Evolutionary conservation across 805 yeast species (phyloP).

Genomic region (Metschnikowia matae): DNA sequence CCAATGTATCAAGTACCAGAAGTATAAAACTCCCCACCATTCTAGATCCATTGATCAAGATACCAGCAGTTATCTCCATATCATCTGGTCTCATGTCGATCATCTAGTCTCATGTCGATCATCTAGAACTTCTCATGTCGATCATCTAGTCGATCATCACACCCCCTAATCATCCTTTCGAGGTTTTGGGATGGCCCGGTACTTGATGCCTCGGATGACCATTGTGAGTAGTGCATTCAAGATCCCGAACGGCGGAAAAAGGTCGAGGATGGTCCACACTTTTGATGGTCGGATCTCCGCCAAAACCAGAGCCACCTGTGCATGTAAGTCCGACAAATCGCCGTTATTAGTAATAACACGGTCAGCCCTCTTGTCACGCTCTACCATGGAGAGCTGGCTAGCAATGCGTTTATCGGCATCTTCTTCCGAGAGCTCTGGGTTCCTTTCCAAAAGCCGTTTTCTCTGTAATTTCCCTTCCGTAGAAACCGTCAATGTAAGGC

Average conservation of each 20-base stretch:
- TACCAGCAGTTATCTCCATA: too few species aligned
- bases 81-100: too few species aligned
- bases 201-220: slow-evolving; percentile 4
- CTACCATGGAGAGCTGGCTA: slow-evolving; percentile 68
- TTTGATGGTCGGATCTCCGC: slow-evolving; percentile 28
- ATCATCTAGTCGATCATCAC: too few species aligned
- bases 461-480: slow-evolving; percentile 59
- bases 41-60: too few species aligned
- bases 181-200: background rate
- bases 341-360: slow-evolving; percentile 60
- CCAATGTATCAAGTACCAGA: too few species aligned
- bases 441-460: slow-evolving; percentile 59
- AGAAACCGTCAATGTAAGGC: slow-evolving; percentile 61
- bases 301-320: slow-evolving; percentile 21
- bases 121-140: too few species aligned
- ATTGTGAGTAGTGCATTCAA: slow-evolving; percentile 8
- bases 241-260: slow-evolving; percentile 40
- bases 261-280: slow-evolving; percentile 23
- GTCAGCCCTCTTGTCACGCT: slow-evolving; percentile 59
- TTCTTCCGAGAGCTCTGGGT: slow-evolving; percentile 56
- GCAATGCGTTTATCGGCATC: slow-evolving; percentile 72
- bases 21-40: too few species aligned
- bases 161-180: background rate
- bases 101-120: too few species aligned
- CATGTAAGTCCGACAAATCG: slow-evolving; percentile 22